These are phyloP conservation scores for Aspergillus caelatus DNA, from an alignment of 2,329 filamentous ascomycete genomes.

Conservation along the genomic window DNA sequence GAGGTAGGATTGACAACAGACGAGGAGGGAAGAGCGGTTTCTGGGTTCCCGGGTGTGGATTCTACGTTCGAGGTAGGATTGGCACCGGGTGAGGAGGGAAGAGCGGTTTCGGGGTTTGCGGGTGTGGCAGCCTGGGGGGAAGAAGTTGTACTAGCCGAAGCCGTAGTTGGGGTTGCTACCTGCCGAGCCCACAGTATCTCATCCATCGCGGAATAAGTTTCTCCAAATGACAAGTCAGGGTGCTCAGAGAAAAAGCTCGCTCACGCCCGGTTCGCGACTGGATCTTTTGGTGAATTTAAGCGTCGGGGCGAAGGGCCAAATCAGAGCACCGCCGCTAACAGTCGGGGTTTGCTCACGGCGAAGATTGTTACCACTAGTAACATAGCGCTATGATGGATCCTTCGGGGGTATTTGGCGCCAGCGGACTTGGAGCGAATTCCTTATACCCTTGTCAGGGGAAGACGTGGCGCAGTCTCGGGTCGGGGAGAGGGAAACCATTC, in stretches of 20 bases:
- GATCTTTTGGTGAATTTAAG: neutral
- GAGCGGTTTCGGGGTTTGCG: neutral
- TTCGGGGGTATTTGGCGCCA: neutral
- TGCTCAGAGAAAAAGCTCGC: neutral
- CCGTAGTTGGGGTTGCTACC: neutral
- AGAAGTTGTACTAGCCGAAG: neutral
- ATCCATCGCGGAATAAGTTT: neutral
- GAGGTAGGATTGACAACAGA: neutral
- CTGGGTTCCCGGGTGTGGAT: neutral
- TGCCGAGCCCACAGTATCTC: neutral
- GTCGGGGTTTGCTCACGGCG: neutral
- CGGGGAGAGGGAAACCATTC: neutral
- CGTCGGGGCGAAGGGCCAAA: neutral
- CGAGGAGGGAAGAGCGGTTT: neutral
- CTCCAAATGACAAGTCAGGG: neutral
- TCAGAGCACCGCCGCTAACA: neutral
- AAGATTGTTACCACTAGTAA: neutral
- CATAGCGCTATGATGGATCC: neutral
- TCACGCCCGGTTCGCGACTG: neutral
- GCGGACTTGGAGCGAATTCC: neutral
- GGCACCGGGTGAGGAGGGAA: neutral
- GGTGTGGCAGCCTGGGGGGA: neutral
- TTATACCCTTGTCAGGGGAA: constrained; percentile 6
- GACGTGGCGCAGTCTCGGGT: neutral
- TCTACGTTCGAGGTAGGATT: neutral